Conservation (phyloP, 2,329 filamentous ascomycete genomes). For the Cladosporium phlei region DNA sequence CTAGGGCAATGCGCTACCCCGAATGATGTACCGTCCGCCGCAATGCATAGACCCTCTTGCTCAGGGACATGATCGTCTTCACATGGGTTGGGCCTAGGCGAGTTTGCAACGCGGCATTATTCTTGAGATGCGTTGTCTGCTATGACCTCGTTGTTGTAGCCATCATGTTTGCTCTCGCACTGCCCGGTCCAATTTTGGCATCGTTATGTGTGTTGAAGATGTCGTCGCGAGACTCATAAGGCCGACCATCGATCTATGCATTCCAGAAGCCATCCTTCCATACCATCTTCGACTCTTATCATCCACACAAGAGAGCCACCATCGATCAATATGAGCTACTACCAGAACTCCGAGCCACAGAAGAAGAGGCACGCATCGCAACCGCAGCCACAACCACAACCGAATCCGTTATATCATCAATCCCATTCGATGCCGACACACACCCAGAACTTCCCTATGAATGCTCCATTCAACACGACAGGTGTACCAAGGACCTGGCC, state of each 20-base stretch:
- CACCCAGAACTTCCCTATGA: not conserved
- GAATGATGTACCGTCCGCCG: constrained; percentile 11
- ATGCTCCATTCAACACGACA: no score
- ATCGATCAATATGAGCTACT: not conserved
- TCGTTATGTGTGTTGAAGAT: constrained; percentile 3
- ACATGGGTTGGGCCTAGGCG: constrained; percentile 13
- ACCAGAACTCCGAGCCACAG: not conserved
- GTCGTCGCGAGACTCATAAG: constrained; percentile 1
- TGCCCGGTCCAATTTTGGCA: constrained; percentile 9
- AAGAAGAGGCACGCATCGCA: not conserved
- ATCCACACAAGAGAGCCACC: not conserved
- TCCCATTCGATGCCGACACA: not conserved
- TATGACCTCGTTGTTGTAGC: constrained; percentile 2
- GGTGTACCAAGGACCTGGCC: not conserved
- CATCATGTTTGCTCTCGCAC: no score
- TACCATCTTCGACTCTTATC: not conserved
- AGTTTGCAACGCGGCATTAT: constrained; percentile 7
- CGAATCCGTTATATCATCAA: not conserved
- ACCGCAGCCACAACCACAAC: not conserved
- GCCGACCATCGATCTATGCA: not conserved
- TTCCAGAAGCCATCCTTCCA: not conserved
- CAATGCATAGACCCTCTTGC: constrained; percentile 7
- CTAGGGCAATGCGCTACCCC: constrained; percentile 11
- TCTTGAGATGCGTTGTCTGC: constrained; percentile 7
- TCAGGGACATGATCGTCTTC: constrained; percentile 5